Conservation (phyloP, 2,329 filamentous ascomycete species). For the Botrytis hyacinthi region DNA sequence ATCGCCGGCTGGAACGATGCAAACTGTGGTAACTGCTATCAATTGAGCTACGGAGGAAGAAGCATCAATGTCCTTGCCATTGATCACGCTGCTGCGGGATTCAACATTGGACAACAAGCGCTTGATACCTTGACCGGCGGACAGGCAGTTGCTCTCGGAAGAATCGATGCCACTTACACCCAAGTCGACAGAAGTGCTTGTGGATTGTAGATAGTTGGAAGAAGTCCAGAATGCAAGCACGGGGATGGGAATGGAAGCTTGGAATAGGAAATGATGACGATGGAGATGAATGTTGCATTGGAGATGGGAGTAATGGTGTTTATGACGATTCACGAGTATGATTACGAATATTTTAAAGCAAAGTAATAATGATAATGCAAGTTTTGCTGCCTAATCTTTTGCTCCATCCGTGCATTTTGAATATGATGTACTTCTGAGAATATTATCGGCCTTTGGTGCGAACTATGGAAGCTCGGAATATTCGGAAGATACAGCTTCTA, state of each 20-base stretch:
- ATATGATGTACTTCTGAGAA: neutral
- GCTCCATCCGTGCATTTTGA: neutral
- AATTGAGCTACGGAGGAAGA: slow-evolving; percentile 50
- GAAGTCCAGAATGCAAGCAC: neutral
- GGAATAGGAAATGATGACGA: neutral
- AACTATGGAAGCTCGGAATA: neutral
- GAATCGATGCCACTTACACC: slow-evolving; percentile 49
- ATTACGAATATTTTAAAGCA: neutral
- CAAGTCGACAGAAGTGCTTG: slow-evolving; percentile 49
- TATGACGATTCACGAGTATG: neutral
- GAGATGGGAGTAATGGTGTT: neutral
- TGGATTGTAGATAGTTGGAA: slow-evolving; percentile 33
- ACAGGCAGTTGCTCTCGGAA: slow-evolving; percentile 50
- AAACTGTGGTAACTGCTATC: slow-evolving; percentile 61
- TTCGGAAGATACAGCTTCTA: neutral
- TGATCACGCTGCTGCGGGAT: slow-evolving; percentile 50
- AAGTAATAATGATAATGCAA: slow-evolving; percentile 1
- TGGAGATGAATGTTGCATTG: neutral
- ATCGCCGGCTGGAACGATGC: slow-evolving; percentile 54
- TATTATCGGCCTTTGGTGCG: neutral
- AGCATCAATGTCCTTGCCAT: slow-evolving; percentile 56
- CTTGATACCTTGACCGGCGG: slow-evolving; percentile 56
- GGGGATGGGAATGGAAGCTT: neutral
- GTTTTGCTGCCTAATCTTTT: neutral
- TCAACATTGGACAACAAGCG: slow-evolving; percentile 57